Percentiles rank a stretch among this genome's conserved stretches.
Evolutionary conservation across 2,329 filamentous ascomycete genomes (phyloP).

Genomic region (Huntiella bhutanensis): DNA sequence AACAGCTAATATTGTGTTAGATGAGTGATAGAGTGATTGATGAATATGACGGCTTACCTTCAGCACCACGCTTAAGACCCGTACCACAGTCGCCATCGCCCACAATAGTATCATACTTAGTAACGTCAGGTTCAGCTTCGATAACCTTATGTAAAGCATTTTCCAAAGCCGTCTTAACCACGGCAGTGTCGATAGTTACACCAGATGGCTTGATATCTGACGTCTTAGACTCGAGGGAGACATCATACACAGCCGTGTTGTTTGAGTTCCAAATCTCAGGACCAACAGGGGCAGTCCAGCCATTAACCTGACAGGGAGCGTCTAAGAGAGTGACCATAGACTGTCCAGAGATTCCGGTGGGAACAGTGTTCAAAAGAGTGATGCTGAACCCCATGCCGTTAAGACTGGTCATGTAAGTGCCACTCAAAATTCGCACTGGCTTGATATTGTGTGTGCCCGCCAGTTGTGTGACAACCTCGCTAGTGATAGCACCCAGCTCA

Average conservation of each 20-base stretch:
- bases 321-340: conserved; percentile 53
- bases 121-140: conserved; percentile 50
- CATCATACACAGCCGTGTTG: conserved; percentile 23
- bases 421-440: conserved; percentile 45
- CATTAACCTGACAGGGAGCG: conserved; percentile 46
- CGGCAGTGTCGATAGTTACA: conserved; percentile 31
- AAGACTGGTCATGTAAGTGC: conserved; percentile 62
- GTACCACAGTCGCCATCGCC: conserved; percentile 84
- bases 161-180: conserved; percentile 32
- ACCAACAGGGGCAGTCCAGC: conserved; percentile 47
- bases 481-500: conserved; percentile 52
- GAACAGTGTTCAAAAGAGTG: conserved; percentile 44
- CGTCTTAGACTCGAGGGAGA: conserved; percentile 17
- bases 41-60: conserved; percentile 29
- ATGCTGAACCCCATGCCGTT: conserved; percentile 63
- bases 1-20: conserved; percentile 23
- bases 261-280: conserved; percentile 44
- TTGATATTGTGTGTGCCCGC: conserved; percentile 35
- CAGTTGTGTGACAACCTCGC: conserved; percentile 48
- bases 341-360: conserved; percentile 36
- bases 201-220: conserved; percentile 25
- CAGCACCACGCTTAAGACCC: conserved; percentile 69
- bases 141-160: conserved; percentile 43
- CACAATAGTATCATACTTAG: conserved; percentile 60
- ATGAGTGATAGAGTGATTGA: background rate